Base-by-base conservation (phyloP, 257 asterid genomes). In the Plantago ovata region DNA sequence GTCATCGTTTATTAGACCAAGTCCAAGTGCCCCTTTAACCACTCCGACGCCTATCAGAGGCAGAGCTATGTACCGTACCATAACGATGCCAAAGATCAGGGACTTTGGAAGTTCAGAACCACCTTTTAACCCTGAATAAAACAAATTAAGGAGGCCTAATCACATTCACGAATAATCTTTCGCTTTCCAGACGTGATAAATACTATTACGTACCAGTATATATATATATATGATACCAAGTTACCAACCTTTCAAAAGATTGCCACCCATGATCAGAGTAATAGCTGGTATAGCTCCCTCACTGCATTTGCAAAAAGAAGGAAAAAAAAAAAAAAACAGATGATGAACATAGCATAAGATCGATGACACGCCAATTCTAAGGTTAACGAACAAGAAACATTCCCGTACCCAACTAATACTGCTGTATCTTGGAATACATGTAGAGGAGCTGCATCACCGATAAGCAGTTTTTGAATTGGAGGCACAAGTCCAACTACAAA, bases 231-330 rank as follows among this genome's bases (percentile, higher is more conserved):
- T 54, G 12, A 19, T 16, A 28, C 21, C 33, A 33, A 54, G 1
- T 9, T 22, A 51, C 43, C 44, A 38, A 82, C 90, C 94, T 67
- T 64, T 81, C 55, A 90, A 70, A 58, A 87, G 96, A 75, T 87
- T 90, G 54, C 85, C 97, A 19, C 98, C 98, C 87, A 87, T 65
- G 69, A 90, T 68, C 72, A 90, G 70, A 21, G 96, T 87, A 54
- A 90, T 57, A 47, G 90, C 68, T 38, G 98, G 96, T 68, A 90
- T 87, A 58, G 98, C 85, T 60, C 95, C 98, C 53, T 84, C 95
- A 79, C 98, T 90, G 84, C 76, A 66, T 49, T 53, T 23, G 44
- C 44, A 13, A 16, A 14, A n/a, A n/a, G n/a, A n/a, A n/a, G n/a
- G n/a, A n/a, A n/a, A n/a, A n/a, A n/a, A n/a, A n/a, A n/a, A n/a